Evolutionary conservation across 2,329 filamentous ascomycete species (phyloP).

Genomic region (Nemania sp.): DNA sequence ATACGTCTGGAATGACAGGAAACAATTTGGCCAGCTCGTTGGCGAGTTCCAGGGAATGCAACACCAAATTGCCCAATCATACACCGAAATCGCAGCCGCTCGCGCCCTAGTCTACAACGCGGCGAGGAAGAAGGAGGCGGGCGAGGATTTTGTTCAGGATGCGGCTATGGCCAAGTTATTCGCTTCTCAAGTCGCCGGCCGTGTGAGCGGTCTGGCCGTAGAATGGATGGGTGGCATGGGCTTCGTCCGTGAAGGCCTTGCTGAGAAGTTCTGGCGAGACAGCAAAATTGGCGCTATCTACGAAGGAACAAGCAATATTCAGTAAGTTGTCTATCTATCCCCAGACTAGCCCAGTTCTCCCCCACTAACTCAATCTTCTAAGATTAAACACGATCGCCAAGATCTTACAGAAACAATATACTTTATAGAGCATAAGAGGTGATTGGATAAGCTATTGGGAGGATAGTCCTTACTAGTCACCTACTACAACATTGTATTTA

Average conservation of each 20-base stretch:
- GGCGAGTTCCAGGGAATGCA: slow-evolving; percentile 99
- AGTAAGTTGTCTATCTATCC: slow-evolving; percentile 59
- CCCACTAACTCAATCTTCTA: slow-evolving; percentile 44
- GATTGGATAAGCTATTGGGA: neutral
- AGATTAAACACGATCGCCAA: slow-evolving; percentile 74
- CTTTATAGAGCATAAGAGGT: slow-evolving; percentile 48
- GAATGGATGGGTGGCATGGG: slow-evolving; percentile 99
- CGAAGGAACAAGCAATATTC: slow-evolving; percentile 87
- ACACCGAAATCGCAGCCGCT: slow-evolving; percentile 91
- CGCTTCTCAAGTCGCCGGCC: slow-evolving; percentile 90
- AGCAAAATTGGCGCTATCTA: slow-evolving; percentile 99
- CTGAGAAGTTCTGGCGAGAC: slow-evolving; percentile 97
- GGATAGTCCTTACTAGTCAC: neutral
- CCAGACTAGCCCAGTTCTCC: neutral
- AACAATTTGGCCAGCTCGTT: slow-evolving; percentile 93
- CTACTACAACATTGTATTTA: neutral
- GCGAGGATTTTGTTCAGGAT: slow-evolving; percentile 93
- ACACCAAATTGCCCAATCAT: slow-evolving; percentile 96
- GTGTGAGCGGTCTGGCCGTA: slow-evolving; percentile 85
- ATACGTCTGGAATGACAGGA: slow-evolving; percentile 98
- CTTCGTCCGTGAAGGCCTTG: slow-evolving; percentile 94
- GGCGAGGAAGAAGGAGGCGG: slow-evolving; percentile 96
- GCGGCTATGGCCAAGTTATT: slow-evolving; percentile 99
- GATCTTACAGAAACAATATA: slow-evolving; percentile 72
- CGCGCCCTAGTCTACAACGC: slow-evolving; percentile 96